Percentiles rank a stretch among this genome's conserved stretches.
Conservation (phyloP, 441 rosid species). For the Populus hybrid region DNA sequence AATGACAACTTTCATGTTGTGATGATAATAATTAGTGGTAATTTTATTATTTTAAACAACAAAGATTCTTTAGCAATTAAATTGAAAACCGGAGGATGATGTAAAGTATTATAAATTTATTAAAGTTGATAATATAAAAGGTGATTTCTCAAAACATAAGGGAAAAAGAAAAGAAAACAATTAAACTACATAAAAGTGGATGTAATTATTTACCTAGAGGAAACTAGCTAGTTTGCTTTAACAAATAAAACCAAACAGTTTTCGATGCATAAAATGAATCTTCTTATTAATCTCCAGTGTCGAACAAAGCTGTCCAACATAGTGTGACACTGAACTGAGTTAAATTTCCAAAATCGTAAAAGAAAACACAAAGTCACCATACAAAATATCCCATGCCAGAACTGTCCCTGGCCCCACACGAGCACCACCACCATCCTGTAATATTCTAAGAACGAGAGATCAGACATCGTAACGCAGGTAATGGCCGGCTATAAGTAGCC, state of each 20-base stretch:
- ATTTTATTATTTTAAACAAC: background rate
- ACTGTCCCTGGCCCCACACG: conserved; percentile 32
- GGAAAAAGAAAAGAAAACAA: too few relatives aligned
- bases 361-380: conserved; percentile 3
- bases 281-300: background rate
- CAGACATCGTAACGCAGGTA: conserved; percentile 3
- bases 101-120: too few relatives aligned
- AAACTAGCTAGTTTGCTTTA: too few relatives aligned
- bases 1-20: too few relatives aligned
- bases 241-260: background rate
- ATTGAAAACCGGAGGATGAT: background rate
- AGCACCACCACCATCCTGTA: conserved; percentile 19
- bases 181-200: too few relatives aligned
- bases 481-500: conserved; percentile 21
- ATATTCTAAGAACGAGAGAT: conserved; percentile 7
- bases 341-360: conserved; percentile 4
- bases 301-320: conserved; percentile 10
- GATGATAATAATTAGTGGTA: background rate
- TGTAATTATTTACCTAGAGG: too few relatives aligned
- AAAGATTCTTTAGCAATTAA: background rate
- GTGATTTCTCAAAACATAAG: too few relatives aligned
- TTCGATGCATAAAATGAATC: background rate
- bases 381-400: conserved; percentile 26
- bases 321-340: background rate
- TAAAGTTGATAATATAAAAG: too few relatives aligned